Conservation (phyloP, 2,329 filamentous ascomycete species). For the Ophiocordyceps camponoti-saundersi region DNA sequence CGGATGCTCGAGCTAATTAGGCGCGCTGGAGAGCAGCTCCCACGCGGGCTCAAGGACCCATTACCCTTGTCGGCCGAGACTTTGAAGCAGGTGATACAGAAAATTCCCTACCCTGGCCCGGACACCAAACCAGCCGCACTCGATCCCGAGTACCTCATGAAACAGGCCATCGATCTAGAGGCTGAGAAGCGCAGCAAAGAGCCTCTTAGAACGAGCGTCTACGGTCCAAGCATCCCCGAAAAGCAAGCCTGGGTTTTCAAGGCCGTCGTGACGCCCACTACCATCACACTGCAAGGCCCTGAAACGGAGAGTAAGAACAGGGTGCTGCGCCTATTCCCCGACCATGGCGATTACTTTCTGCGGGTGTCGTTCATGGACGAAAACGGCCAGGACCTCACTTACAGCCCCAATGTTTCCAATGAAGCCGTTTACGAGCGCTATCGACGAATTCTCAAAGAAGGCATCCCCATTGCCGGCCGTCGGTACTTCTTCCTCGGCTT, state of each 20-base stretch:
- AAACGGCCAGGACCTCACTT: constrained; percentile 44
- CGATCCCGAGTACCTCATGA: constrained; percentile 21
- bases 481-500: constrained; percentile 56
- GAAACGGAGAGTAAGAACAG: constrained; percentile 53
- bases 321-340: constrained; percentile 47
- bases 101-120: constrained; percentile 37
- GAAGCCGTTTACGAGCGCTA: constrained; percentile 42
- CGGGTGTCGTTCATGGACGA: constrained; percentile 63
- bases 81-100: constrained; percentile 31
- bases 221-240: constrained; percentile 10
- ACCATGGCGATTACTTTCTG: constrained; percentile 45
- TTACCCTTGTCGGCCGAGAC: constrained; percentile 32
- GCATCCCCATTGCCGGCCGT: constrained; percentile 47
- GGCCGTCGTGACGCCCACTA: constrained; percentile 41
- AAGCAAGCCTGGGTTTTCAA: constrained; percentile 36
- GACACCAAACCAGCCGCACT: constrained; percentile 25
- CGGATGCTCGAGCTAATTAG: constrained; percentile 27
- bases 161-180: constrained; percentile 22
- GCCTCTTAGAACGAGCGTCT: constrained; percentile 8
- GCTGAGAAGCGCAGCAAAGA: constrained; percentile 12
- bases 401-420: constrained; percentile 29
- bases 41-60: constrained; percentile 6
- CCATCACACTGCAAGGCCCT: constrained; percentile 39
- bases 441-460: constrained; percentile 35
- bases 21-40: constrained; percentile 8